A percentile compares a stretch with the other conserved stretches of the same genome.
phyloP scores from a whole-genome alignment of 176 grass and related monocot species.

The Oropetium thomaeum region DNA sequence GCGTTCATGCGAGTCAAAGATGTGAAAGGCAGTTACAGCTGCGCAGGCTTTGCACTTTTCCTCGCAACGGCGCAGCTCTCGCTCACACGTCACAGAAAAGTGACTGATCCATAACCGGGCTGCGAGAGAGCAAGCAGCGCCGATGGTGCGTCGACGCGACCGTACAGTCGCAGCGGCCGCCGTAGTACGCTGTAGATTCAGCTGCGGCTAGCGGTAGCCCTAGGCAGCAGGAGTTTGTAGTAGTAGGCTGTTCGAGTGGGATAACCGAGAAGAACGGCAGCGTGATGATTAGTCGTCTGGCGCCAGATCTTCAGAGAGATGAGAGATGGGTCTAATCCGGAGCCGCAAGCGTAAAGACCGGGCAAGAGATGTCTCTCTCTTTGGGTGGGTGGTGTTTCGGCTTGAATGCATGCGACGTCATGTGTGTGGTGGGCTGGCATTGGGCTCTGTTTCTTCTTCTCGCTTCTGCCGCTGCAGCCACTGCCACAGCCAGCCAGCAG shows the following conservation, averaged over 20 bases:
- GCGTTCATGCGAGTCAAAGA: conserved; percentile 39
- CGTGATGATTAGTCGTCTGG: conserved; percentile 43
- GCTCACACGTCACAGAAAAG: conserved; percentile 16
- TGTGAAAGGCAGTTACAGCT: conserved; percentile 35
- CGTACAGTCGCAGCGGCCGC: neutral
- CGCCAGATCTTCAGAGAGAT: conserved; percentile 6
- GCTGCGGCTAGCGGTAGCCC: conserved; percentile 25
- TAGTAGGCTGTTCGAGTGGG: neutral
- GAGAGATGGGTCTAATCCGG: conserved; percentile 32
- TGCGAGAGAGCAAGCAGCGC: neutral
- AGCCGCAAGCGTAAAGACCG: conserved; percentile 48
- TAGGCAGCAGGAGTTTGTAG: too few species aligned
- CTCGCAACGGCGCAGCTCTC: neutral
- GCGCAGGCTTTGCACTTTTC: neutral
- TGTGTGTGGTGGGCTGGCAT: neutral
- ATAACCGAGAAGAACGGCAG: conserved; percentile 29
- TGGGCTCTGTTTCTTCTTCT: conserved; percentile 43
- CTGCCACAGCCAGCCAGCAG: neutral
- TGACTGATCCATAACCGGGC: neutral
- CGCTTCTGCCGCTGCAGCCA: conserved; percentile 15
- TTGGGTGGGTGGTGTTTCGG: neutral
- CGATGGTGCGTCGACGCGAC: neutral
- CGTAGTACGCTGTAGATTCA: neutral
- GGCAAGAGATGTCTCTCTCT: conserved; percentile 40
- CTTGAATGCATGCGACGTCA: neutral